Conservation (phyloP, 2,329 filamentous ascomycete species). For the Septoria linicola region DNA sequence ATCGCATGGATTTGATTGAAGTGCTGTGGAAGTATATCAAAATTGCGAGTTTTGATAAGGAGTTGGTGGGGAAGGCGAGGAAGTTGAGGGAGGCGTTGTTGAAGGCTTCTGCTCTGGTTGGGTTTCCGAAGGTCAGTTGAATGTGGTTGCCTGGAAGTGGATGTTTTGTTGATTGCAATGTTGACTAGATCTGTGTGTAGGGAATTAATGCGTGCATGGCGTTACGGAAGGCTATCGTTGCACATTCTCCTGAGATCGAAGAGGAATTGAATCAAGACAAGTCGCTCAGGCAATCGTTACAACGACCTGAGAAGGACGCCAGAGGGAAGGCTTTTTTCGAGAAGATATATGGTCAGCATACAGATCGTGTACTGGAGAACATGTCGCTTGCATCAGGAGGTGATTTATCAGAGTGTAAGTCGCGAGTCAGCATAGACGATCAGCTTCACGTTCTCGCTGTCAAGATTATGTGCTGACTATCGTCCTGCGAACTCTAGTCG, state of each 20-base stretch:
- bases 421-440: too few relatives aligned
- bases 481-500: too few relatives aligned
- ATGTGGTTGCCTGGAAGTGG: not conserved
- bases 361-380: constrained; percentile 24
- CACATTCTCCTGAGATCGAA: constrained; percentile 13
- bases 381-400: constrained; percentile 24
- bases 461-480: too few relatives aligned
- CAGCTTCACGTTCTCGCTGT: too few relatives aligned
- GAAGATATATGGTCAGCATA: constrained; percentile 25
- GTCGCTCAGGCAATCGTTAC: constrained; percentile 16
- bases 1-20: constrained; percentile 23
- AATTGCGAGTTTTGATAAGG: constrained; percentile 4
- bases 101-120: constrained; percentile 22
- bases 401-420: constrained; percentile 24
- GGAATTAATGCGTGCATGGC: constrained; percentile 26
- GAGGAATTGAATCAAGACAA: constrained; percentile 18
- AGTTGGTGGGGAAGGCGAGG: constrained; percentile 17
- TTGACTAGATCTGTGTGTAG: not conserved
- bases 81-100: constrained; percentile 22
- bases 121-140: constrained; percentile 21
- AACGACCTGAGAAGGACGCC: constrained; percentile 21
- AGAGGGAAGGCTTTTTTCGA: constrained; percentile 23
- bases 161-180: too few relatives aligned
- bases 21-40: constrained; percentile 17
- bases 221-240: constrained; percentile 16